phyloP scores from a whole-genome alignment of 225 moss, liverwort and hornwort genomes.

The Neckera pumila region DNA sequence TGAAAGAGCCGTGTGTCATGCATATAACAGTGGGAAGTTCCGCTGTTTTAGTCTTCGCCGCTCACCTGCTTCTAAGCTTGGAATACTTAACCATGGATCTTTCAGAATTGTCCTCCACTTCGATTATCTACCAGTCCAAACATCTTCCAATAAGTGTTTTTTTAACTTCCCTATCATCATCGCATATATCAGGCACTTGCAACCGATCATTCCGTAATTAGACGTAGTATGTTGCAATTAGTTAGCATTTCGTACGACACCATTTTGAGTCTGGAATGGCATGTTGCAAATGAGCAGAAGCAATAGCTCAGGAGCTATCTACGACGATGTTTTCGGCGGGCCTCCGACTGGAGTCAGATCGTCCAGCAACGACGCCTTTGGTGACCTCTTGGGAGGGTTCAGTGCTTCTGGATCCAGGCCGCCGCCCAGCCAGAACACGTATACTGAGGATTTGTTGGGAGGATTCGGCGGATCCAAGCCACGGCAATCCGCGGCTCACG shows the following conservation, averaged over 20 bases:
- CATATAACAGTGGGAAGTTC: neutral
- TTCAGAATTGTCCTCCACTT: no score
- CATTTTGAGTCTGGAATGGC: neutral
- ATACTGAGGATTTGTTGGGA: conserved; percentile 42
- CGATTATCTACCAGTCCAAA: neutral
- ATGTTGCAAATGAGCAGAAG: conserved; percentile 18
- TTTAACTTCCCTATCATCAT: neutral
- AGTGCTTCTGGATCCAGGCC: conserved; percentile 8
- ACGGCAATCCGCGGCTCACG: conserved; percentile 24
- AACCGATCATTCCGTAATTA: neutral
- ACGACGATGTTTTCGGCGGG: conserved; percentile 50
- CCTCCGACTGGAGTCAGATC: conserved; percentile 6
- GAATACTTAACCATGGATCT: neutral
- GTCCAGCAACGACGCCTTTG: conserved; percentile 39
- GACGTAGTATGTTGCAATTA: neutral
- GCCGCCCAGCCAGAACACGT: conserved; percentile 15
- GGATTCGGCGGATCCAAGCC: conserved; percentile 53
- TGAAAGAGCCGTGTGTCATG: neutral
- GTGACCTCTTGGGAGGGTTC: conserved; percentile 58
- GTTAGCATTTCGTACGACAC: neutral
- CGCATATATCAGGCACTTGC: neutral
- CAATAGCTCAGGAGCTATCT: conserved; percentile 29
- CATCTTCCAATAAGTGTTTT: neutral
- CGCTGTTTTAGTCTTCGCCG: neutral
- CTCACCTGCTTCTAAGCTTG: no score